Percentiles rank a stretch among this genome's conserved stretches.
Conservation (phyloP, 208 protist genomes). For the Trypanosoma rangeli region DNA sequence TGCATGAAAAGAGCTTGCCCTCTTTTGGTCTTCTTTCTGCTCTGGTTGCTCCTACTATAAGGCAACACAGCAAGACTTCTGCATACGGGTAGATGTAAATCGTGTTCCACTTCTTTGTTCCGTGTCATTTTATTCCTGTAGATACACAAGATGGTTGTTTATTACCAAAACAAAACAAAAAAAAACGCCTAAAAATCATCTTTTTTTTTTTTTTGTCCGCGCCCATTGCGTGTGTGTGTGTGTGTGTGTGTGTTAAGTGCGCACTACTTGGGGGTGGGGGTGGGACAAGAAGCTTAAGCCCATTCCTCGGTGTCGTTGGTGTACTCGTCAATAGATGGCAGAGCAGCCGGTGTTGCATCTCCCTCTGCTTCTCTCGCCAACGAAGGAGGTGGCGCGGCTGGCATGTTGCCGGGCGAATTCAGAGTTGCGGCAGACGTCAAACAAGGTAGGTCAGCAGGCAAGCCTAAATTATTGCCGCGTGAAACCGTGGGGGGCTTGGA, state of each 20-base stretch:
- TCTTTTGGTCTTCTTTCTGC: constrained; percentile 2
- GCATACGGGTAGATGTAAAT: neutral
- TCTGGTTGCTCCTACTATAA: constrained; percentile 1
- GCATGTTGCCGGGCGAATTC: neutral
- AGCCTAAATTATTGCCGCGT: neutral
- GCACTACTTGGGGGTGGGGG: too few relatives aligned
- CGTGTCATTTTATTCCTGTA: too few relatives aligned
- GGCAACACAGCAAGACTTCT: neutral
- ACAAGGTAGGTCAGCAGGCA: neutral
- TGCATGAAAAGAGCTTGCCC: neutral
- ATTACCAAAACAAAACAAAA: too few relatives aligned
- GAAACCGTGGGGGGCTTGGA: neutral
- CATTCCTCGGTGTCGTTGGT: constrained; percentile 4
- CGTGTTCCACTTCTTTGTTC: too few relatives aligned
- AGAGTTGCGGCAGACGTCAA: neutral
- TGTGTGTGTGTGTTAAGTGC: too few relatives aligned
- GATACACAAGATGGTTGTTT: too few relatives aligned
- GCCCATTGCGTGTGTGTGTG: too few relatives aligned
- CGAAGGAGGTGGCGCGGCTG: constrained; percentile 17
- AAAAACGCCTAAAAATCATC: too few relatives aligned
- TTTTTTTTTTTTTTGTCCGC: too few relatives aligned
- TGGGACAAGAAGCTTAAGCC: neutral
- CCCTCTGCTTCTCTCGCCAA: constrained; percentile 1
- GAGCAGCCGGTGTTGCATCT: neutral
- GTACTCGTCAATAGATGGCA: neutral